A percentile compares a stretch with the other conserved stretches of the same genome.
These are phyloP conservation scores for Centella asiatica DNA, from an alignment of 129 eudicot genomes.

Conservation along the genomic window DNA sequence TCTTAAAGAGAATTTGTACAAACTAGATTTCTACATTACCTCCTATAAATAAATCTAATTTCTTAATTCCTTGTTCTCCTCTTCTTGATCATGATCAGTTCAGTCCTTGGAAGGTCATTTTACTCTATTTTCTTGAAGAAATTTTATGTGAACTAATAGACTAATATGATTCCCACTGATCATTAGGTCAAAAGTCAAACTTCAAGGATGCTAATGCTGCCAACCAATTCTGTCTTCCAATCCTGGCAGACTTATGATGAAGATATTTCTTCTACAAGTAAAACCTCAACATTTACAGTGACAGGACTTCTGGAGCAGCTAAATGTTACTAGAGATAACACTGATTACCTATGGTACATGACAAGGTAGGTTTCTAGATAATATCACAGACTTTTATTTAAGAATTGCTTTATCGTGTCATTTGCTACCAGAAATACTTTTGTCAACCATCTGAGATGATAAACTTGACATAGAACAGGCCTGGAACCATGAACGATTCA, in stretches of 20 bases:
- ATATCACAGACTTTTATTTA: neutral
- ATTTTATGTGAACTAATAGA: too few species aligned
- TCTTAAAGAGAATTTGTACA: neutral
- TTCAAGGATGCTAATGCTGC: slow-evolving; percentile 57
- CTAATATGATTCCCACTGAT: slow-evolving; percentile 14
- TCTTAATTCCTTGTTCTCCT: neutral
- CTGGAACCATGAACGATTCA: neutral
- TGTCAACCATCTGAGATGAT: neutral
- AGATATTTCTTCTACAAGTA: slow-evolving; percentile 43
- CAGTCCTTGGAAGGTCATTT: too few species aligned
- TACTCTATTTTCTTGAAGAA: too few species aligned
- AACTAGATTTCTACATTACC: neutral
- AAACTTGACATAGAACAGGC: neutral
- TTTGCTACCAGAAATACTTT: too few species aligned
- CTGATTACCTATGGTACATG: slow-evolving; percentile 91
- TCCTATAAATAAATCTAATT: neutral
- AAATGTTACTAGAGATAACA: slow-evolving; percentile 73
- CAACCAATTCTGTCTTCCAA: slow-evolving; percentile 36
- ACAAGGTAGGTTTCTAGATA: slow-evolving; percentile 43
- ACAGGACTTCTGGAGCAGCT: slow-evolving; percentile 77
- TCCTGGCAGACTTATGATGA: slow-evolving; percentile 72
- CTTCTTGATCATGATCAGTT: neutral
- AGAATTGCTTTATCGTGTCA: neutral
- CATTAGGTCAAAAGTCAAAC: slow-evolving; percentile 65
- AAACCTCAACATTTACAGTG: slow-evolving; percentile 41